Conservation (phyloP, 164 flowering plant species). For the Brasenia schreberi region DNA sequence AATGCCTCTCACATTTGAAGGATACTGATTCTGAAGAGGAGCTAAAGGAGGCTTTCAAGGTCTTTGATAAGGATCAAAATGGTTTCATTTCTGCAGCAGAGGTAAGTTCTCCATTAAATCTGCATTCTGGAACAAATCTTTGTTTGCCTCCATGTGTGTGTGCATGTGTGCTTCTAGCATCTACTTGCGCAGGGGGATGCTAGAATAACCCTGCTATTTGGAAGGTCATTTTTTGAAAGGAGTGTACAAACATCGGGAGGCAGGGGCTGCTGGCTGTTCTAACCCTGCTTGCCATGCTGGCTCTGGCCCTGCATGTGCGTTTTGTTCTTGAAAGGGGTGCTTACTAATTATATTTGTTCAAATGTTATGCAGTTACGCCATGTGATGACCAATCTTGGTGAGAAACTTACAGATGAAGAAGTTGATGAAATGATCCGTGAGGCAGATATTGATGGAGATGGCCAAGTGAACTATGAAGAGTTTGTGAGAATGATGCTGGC, state of each 20-base stretch:
- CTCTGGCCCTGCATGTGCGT: too few relatives aligned
- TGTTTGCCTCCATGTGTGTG: too few relatives aligned
- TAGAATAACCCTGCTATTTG: too few relatives aligned
- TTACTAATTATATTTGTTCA: background rate
- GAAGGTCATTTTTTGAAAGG: too few relatives aligned
- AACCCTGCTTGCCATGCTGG: too few relatives aligned
- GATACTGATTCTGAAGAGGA: slow-evolving; percentile 54
- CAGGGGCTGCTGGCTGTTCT: too few relatives aligned
- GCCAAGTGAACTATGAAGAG: slow-evolving; percentile 45
- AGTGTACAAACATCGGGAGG: too few relatives aligned
- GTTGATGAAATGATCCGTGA: slow-evolving; percentile 57
- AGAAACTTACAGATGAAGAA: slow-evolving; percentile 53
- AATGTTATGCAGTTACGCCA: slow-evolving; percentile 29
- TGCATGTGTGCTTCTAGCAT: too few relatives aligned
- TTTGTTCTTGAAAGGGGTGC: background rate
- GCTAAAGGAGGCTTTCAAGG: slow-evolving; percentile 49
- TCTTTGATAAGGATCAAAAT: slow-evolving; percentile 54
- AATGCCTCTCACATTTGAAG: slow-evolving; percentile 6
- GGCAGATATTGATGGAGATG: slow-evolving; percentile 54
- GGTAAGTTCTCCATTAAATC: slow-evolving; percentile 8
- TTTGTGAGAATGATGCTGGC: slow-evolving; percentile 52
- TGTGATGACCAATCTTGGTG: slow-evolving; percentile 56
- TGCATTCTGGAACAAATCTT: background rate
- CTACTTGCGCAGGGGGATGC: too few relatives aligned
- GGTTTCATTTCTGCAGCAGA: slow-evolving; percentile 59